Evolutionary conservation across 179 eudicot species (phyloP).

Genomic region (Carnegiea gigantea): DNA sequence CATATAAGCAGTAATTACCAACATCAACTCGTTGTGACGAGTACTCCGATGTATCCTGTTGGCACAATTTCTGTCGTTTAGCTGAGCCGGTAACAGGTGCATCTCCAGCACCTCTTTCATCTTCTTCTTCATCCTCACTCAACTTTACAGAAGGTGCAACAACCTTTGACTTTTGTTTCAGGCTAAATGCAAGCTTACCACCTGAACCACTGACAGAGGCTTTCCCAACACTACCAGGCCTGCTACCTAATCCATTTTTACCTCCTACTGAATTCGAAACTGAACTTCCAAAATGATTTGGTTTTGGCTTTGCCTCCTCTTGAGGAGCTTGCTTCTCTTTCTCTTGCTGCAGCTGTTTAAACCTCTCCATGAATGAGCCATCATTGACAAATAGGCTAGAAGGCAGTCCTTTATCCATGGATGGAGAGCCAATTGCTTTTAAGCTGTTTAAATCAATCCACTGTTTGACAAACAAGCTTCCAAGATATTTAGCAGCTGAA

Average conservation of each 20-base stretch:
- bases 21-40: slow-evolving; percentile 42
- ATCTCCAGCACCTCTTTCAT: slow-evolving; percentile 39
- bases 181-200: slow-evolving; percentile 79
- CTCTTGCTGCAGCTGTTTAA: slow-evolving; percentile 14
- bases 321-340: slow-evolving; percentile 18
- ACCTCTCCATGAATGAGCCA: slow-evolving; percentile 17
- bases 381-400: slow-evolving; percentile 12
- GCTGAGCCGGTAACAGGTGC: slow-evolving; percentile 36
- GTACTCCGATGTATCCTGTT: slow-evolving; percentile 36
- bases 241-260: slow-evolving; percentile 34
- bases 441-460: slow-evolving; percentile 12
- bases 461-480: slow-evolving; percentile 14
- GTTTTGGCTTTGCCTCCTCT: slow-evolving; percentile 33
- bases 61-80: slow-evolving; percentile 57
- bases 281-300: slow-evolving; percentile 31
- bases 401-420: slow-evolving; percentile 12
- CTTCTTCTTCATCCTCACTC: slow-evolving; percentile 21
- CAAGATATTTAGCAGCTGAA: slow-evolving; percentile 12
- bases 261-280: slow-evolving; percentile 47
- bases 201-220: slow-evolving; percentile 37
- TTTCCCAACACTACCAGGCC: slow-evolving; percentile 38
- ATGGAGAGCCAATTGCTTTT: slow-evolving; percentile 6
- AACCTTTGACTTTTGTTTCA: slow-evolving; percentile 71
- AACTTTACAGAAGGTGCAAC: slow-evolving; percentile 33
- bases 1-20: slow-evolving; percentile 58